Conservation (phyloP, 768 basidiomycete species). For the Boletellus emodensis region DNA sequence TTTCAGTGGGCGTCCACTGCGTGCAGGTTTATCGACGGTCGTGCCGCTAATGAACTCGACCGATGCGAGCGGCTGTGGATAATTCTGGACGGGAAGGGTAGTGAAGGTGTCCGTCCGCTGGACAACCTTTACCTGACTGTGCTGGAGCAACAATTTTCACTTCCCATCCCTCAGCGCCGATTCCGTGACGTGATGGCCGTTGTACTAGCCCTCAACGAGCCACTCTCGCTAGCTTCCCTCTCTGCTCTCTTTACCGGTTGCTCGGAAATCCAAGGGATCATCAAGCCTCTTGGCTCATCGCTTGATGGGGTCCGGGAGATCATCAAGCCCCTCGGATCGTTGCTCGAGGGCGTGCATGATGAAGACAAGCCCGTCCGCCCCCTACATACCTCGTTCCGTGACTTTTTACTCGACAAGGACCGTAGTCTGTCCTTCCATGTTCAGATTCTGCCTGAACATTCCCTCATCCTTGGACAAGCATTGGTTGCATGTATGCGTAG, state of each 20-base stretch:
- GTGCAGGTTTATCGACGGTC: conserved; percentile 14
- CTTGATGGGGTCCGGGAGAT: too few relatives aligned
- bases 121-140: too few relatives aligned
- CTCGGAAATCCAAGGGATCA: not conserved
- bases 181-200: not conserved
- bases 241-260: not conserved
- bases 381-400: not conserved
- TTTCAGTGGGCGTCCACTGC: conserved; percentile 25
- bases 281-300: not conserved
- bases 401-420: not conserved
- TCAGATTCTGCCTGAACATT: not conserved
- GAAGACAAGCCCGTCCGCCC: too few relatives aligned
- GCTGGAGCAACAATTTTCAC: not conserved
- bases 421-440: not conserved
- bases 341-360: too few relatives aligned
- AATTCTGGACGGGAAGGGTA: too few relatives aligned
- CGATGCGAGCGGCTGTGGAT: too few relatives aligned
- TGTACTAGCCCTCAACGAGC: not conserved
- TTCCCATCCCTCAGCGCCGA: not conserved
- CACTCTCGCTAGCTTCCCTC: not conserved
- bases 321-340: too few relatives aligned
- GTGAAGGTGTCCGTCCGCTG: too few relatives aligned
- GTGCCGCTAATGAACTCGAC: not conserved
- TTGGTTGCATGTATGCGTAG: not conserved
- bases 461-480: not conserved